Conservation (phyloP, 768 basidiomycete genomes). For the Lepiota venenata region DNA sequence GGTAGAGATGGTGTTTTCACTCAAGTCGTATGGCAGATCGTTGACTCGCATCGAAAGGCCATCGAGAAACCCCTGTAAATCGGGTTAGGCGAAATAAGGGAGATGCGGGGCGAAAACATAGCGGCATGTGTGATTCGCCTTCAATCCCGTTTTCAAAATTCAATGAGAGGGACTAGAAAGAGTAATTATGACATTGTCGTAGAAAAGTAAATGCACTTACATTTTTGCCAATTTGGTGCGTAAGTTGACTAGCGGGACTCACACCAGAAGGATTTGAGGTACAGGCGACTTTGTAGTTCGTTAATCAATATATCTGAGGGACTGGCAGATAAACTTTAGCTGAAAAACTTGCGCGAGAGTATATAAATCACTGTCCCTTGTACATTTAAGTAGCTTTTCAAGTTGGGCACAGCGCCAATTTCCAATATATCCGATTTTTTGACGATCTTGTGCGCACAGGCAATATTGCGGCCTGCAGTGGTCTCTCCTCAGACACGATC, state of each 20-base stretch:
- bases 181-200: not conserved
- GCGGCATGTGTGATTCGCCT: slow-evolving; percentile 22
- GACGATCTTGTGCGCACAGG: slow-evolving; percentile 86
- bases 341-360: not conserved
- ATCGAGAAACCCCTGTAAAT: slow-evolving; percentile 61
- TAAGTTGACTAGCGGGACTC: slow-evolving; percentile 91
- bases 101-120: slow-evolving; percentile 36
- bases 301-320: slow-evolving; percentile 91
- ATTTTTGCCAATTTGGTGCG: slow-evolving; percentile 66
- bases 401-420: slow-evolving; percentile 87
- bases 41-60: slow-evolving; percentile 70
- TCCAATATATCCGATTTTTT: slow-evolving; percentile 92
- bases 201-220: slow-evolving; percentile 43
- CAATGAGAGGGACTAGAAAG: slow-evolving; percentile 58
- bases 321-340: slow-evolving; percentile 41
- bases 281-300: slow-evolving; percentile 95
- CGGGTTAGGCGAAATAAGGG: slow-evolving; percentile 41
- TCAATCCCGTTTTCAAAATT: slow-evolving; percentile 55
- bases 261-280: slow-evolving; percentile 95
- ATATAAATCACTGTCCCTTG: slow-evolving; percentile 73
- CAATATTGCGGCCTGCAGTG: slow-evolving; percentile 84
- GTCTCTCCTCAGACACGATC: slow-evolving; percentile 94
- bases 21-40: slow-evolving; percentile 69
- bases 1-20: slow-evolving; percentile 31
- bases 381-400: slow-evolving; percentile 75